Percentiles rank a stretch among this genome's conserved stretches.
phyloP scores from a whole-genome alignment of 495 filamentous ascomycete species.

The Xylaria grammica region DNA sequence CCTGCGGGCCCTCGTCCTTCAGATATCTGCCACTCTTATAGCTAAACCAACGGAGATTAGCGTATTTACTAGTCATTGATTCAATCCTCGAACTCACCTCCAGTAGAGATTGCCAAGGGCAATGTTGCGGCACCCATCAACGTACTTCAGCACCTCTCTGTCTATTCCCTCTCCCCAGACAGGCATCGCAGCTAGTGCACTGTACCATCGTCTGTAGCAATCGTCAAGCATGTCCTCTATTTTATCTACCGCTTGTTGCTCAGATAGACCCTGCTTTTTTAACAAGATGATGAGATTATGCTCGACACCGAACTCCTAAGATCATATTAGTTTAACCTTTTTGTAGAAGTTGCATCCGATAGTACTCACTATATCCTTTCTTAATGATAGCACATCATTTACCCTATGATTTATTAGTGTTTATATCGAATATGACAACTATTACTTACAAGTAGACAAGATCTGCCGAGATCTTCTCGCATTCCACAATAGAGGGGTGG shows the following conservation, averaged over 20 bases:
- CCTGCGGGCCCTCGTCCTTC: background rate
- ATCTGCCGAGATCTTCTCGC: constrained; percentile 10
- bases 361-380: constrained; percentile 9
- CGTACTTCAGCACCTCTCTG: constrained; percentile 7
- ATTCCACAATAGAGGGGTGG: constrained; percentile 7
- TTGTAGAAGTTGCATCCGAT: background rate
- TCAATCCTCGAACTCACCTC: constrained; percentile 1
- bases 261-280: background rate
- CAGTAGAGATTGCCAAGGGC: constrained; percentile 15
- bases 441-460: constrained; percentile 10
- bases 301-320: constrained; percentile 10
- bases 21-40: constrained; percentile 17
- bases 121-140: constrained; percentile 11
- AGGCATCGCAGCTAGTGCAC: constrained; percentile 9
- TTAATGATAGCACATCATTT: constrained; percentile 14
- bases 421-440: background rate
- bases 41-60: background rate
- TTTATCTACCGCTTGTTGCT: constrained; percentile 5
- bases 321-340: background rate
- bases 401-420: constrained; percentile 5
- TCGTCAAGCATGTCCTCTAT: constrained; percentile 2
- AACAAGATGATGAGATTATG: constrained; percentile 6
- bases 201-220: constrained; percentile 5
- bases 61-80: background rate
- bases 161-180: constrained; percentile 7